Base-by-base conservation (phyloP, 257 asterid species). In the Ballota nigra region DNA sequence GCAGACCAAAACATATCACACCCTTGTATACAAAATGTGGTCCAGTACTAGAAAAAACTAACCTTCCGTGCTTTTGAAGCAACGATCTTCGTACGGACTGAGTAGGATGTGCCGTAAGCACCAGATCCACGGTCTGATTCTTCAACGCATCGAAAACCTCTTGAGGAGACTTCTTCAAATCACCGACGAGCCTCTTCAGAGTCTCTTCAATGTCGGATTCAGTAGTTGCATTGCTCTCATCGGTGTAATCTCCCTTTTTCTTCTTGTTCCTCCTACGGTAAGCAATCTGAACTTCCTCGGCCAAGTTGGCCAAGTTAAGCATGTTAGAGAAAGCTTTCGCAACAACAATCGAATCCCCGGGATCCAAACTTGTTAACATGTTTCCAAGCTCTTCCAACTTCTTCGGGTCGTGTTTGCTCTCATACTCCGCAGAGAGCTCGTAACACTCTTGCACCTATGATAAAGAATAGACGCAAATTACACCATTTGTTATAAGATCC, bases 271-370 rank as follows among this genome's bases (percentile, higher is more conserved):
- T 62, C 18, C 91, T 72, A 20, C 91, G 79, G 34, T 80, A 56
- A 11, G 88, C 85, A 70, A 81, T 86, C 82, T 86, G 91, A 47
- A 86, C 91, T 78, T 81, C 85, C 85, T 86, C 91, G 26, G 91
- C 91, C 85, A 86, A 77, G 82, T 86, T 83, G 4, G 88, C 88
- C 82, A 86, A 83, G 88, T 70, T 86, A 73, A 86, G 91, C 91
- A 86, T 86, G 79, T 86, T 82, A 22, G 91, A 81, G 66, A 86
- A 86, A 8, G 91, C 86, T 70, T 86, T 86, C 1, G 91, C 84
- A 43, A 86, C 70, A 22, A 86, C 88, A 24, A 86, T 86, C 0
- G 91, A 86, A 67, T 86, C 91, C 24, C 87, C 88, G 1, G 91
- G 84, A 78, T 86, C 88, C 79, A 83, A 80, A 69, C 82, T 86